Evolutionary conservation across 768 basidiomycete species (phyloP).

Genomic region (Boletus bicolor): DNA sequence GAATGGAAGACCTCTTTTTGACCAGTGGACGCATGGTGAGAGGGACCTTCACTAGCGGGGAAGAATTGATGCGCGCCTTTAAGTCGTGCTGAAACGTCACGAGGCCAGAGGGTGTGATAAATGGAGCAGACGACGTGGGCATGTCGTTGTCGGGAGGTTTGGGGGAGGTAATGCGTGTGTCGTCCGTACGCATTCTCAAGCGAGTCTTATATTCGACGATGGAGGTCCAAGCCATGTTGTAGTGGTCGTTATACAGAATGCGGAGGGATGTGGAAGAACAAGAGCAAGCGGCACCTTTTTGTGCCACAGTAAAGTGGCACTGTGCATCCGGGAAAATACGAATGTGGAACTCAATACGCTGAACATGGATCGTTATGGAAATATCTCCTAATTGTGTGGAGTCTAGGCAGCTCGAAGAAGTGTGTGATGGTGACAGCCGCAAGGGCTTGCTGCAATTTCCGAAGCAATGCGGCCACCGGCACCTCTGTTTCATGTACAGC

Average conservation of each 20-base stretch:
- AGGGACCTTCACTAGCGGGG: constrained; percentile 25
- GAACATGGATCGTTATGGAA: constrained; percentile 16
- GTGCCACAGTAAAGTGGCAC: constrained; percentile 18
- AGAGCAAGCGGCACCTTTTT: constrained; percentile 13
- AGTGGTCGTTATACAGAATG: constrained; percentile 19
- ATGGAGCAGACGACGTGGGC: constrained; percentile 26
- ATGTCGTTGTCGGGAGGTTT: constrained; percentile 20
- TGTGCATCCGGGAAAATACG: constrained; percentile 5
- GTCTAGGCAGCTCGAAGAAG: constrained; percentile 20
- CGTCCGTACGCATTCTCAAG: not conserved
- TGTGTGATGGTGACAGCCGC: constrained; percentile 18
- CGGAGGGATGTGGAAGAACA: constrained; percentile 4
- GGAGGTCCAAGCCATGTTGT: constrained; percentile 19
- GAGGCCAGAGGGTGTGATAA: constrained; percentile 27
- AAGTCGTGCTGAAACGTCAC: constrained; percentile 29
- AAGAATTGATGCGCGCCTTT: constrained; percentile 28
- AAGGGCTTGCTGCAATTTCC: constrained; percentile 22
- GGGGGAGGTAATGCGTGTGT: constrained; percentile 17
- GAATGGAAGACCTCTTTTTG: constrained; percentile 28
- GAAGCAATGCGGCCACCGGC: constrained; percentile 22
- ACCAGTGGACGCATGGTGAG: constrained; percentile 27
- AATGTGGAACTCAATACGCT: constrained; percentile 10
- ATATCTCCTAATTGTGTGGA: constrained; percentile 5
- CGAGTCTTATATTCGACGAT: constrained; percentile 21
- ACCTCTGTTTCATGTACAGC: constrained; percentile 28